phyloP scores from a whole-genome alignment of 2,329 filamentous ascomycete species.

The Monosporascus sp. region DNA sequence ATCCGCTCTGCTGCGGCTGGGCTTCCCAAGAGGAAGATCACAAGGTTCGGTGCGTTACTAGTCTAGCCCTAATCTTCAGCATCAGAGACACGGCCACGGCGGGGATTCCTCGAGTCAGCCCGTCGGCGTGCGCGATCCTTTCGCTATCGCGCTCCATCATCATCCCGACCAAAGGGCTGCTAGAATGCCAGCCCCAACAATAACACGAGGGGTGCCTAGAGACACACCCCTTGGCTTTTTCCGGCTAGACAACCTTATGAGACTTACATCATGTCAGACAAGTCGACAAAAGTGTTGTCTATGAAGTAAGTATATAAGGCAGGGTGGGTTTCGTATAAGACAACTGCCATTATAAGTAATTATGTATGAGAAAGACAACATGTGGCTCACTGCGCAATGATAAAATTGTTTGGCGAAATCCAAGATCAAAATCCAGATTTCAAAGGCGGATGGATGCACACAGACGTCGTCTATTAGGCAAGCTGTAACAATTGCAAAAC shows the following conservation, averaged over 20 bases:
- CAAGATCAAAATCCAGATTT: not conserved
- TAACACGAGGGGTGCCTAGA: no score
- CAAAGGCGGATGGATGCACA: not conserved
- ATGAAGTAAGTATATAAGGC: no score
- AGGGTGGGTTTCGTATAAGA: constrained; percentile 1
- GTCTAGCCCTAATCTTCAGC: not conserved
- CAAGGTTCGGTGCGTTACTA: no score
- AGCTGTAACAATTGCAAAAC: constrained; percentile 10
- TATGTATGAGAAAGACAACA: not conserved
- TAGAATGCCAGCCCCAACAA: no score
- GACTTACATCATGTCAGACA: no score
- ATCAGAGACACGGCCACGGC: not conserved
- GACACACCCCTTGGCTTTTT: no score
- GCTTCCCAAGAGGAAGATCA: no score
- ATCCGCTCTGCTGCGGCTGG: no score
- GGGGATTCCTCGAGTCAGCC: not conserved
- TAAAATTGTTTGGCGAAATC: not conserved
- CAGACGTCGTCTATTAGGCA: constrained; percentile 10
- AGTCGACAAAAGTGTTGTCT: no score
- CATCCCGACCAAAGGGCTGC: not conserved
- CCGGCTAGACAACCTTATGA: no score
- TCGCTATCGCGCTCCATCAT: not conserved
- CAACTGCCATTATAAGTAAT: not conserved
- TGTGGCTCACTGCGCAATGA: not conserved
- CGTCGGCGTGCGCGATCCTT: not conserved